Evolutionary conservation across 2,329 filamentous ascomycete species (phyloP).

Genomic region (Calycina marina): DNA sequence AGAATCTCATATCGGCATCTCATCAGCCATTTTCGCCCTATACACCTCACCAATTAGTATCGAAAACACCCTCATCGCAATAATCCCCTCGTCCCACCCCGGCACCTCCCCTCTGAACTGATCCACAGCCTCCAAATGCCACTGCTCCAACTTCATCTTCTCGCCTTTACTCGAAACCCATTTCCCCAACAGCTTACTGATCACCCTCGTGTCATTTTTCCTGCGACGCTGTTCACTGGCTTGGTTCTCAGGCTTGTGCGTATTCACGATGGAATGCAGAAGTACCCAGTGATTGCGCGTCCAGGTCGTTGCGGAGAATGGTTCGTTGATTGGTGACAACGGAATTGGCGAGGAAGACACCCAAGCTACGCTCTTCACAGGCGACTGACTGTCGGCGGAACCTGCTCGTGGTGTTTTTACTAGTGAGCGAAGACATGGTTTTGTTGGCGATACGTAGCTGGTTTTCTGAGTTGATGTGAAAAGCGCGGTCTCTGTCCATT

Average conservation of each 20-base stretch:
- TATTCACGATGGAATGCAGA: conserved; percentile 17
- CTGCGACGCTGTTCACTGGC: conserved; percentile 4
- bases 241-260: conserved; percentile 15
- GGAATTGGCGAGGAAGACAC: conserved; percentile 21
- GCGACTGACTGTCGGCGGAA: conserved; percentile 6
- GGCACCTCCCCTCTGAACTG: conserved; percentile 19
- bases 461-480: conserved; percentile 4
- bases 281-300: conserved; percentile 20
- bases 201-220: conserved; percentile 19
- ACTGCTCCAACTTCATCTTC: conserved; percentile 19
- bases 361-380: conserved; percentile 19
- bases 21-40: conserved; percentile 7
- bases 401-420: conserved; percentile 11
- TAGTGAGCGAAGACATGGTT: conserved; percentile 21
- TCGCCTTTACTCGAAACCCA: conserved; percentile 12
- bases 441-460: conserved; percentile 14
- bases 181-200: conserved; percentile 19
- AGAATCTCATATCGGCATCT: no score
- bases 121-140: conserved; percentile 23
- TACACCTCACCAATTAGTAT: conserved; percentile 16
- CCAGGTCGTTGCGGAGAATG: conserved; percentile 18
- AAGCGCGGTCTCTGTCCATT: conserved; percentile 15
- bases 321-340: conserved; percentile 8
- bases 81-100: conserved; percentile 21
- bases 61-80: conserved; percentile 21